Conservation (phyloP, 768 basidiomycete genomes). For the Cystofilobasidium macerans region DNA sequence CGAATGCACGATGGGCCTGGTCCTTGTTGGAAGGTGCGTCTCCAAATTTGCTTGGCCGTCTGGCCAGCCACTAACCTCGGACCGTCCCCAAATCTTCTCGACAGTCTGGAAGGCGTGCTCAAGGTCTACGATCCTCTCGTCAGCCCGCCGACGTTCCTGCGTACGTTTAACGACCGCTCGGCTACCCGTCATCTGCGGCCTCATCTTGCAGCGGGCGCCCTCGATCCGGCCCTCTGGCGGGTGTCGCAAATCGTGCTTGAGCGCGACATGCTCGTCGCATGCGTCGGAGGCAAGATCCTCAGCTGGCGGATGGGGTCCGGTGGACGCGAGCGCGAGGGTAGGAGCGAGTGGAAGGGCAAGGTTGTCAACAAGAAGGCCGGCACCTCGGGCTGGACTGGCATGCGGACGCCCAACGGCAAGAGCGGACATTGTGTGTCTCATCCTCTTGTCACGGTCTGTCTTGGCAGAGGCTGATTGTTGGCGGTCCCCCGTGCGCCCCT, state of each 20-base stretch:
- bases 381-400: not conserved
- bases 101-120: constrained; percentile 16
- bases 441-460: not conserved
- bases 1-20: constrained; percentile 6
- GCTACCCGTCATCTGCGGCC: constrained; percentile 9
- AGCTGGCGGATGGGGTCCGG: constrained; percentile 17
- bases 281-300: constrained; percentile 17
- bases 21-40: constrained; percentile 18
- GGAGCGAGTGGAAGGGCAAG: constrained; percentile 23
- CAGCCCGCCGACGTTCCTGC: constrained; percentile 5
- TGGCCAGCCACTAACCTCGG: not conserved
- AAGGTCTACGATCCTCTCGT: constrained; percentile 14
- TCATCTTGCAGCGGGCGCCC: constrained; percentile 9
- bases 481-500: not conserved
- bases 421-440: constrained; percentile 5
- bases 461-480: not conserved
- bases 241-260: constrained; percentile 21
- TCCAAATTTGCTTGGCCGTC: not conserved
- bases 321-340: constrained; percentile 7
- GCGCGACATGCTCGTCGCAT: constrained; percentile 13
- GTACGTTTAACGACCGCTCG: constrained; percentile 18
- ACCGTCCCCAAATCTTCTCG: no score
- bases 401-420: constrained; percentile 1
- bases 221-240: constrained; percentile 21
- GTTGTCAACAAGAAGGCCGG: constrained; percentile 15